Conservation (phyloP, 2,329 filamentous ascomycete genomes). For the Fusarium devonianum region DNA sequence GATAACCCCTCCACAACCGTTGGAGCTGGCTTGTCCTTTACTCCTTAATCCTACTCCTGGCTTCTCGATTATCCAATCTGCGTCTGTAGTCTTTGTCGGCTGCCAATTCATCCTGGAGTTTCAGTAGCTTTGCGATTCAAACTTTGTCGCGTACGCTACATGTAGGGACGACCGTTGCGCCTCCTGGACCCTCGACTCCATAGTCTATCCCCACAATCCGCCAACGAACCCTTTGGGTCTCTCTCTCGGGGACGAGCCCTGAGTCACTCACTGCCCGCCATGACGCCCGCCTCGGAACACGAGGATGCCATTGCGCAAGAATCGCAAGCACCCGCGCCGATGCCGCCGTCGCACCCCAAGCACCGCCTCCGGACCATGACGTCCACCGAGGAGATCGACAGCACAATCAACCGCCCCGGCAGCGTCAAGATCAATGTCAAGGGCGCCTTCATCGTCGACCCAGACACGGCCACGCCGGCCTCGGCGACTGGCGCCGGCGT, state of each 20-base stretch:
- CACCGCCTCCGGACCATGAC: conserved; percentile 49
- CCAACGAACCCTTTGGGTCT: neutral
- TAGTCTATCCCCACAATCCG: conserved; percentile 22
- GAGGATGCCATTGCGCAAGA: conserved; percentile 33
- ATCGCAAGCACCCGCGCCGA: conserved; percentile 14
- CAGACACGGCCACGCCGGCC: conserved; percentile 67
- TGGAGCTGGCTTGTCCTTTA: conserved; percentile 6
- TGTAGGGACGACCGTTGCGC: conserved; percentile 9
- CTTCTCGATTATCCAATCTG: neutral
- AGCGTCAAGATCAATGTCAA: conserved; percentile 95
- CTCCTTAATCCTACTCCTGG: neutral
- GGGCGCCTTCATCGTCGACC: conserved; percentile 95
- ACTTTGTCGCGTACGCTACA: conserved; percentile 12
- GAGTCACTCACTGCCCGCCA: conserved; percentile 12
- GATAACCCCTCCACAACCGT: conserved; percentile 32
- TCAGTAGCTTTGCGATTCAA: neutral
- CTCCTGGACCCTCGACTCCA: conserved; percentile 20
- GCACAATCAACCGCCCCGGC: conserved; percentile 67
- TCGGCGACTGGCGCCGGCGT: conserved; percentile 43
- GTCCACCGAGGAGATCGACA: conserved; percentile 65
- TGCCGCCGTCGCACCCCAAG: conserved; percentile 27
- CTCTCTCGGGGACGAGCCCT: conserved; percentile 5
- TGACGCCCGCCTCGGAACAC: conserved; percentile 39
- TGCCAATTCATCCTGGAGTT: neutral
- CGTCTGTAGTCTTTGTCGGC: neutral